These are phyloP conservation scores for Sphenostylis stenocarpa DNA, from an alignment of 306 rosid species.

Conservation along the genomic window DNA sequence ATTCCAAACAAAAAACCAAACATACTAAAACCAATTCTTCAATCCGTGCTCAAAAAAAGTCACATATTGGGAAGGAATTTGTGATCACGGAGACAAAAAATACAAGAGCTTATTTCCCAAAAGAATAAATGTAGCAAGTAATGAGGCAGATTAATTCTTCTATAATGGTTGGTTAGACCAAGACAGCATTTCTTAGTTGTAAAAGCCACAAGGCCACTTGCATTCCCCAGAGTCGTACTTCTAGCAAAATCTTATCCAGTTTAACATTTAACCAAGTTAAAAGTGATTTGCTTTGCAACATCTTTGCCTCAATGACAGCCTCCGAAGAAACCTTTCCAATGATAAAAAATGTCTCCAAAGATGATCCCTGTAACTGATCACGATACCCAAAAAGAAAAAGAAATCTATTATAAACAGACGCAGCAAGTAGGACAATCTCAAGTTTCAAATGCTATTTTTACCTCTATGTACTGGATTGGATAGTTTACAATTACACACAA, in stretches of 20 bases:
- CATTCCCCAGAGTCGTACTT: constrained; percentile 70
- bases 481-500: constrained; percentile 13
- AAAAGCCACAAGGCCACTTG: constrained; percentile 78
- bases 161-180: constrained; percentile 43
- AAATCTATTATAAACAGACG: not conserved
- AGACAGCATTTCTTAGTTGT: constrained; percentile 50
- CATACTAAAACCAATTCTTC: constrained; percentile 15
- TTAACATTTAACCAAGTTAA: constrained; percentile 52
- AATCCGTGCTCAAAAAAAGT: constrained; percentile 35
- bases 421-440: constrained; percentile 2
- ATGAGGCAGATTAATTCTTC: constrained; percentile 5
- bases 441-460: constrained; percentile 6
- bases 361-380: constrained; percentile 84
- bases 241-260: constrained; percentile 63
- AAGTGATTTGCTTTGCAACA: constrained; percentile 59
- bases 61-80: constrained; percentile 22
- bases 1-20: constrained; percentile 13
- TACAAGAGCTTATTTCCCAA: constrained; percentile 36
- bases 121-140: constrained; percentile 22
- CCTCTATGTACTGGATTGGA: not conserved
- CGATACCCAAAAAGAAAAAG: not conserved
- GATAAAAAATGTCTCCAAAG: constrained; percentile 76
- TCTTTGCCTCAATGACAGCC: constrained; percentile 77
- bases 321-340: constrained; percentile 88
- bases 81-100: constrained; percentile 54